phyloP scores from a whole-genome alignment of 176 grass and related monocot genomes.

The Pontederia crassipes region DNA sequence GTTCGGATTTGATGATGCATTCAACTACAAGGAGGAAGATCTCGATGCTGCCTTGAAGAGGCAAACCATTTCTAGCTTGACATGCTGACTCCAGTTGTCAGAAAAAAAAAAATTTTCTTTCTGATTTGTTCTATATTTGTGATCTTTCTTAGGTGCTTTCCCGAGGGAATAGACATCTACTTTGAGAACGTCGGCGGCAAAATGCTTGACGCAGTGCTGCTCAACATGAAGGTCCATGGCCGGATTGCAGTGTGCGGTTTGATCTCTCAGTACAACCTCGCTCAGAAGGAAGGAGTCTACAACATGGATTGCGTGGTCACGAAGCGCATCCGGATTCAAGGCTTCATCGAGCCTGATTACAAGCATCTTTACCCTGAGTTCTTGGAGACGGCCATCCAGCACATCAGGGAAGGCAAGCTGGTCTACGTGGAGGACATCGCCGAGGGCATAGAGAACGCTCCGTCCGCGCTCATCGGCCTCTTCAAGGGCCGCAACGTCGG shows the following conservation, averaged over 20 bases:
- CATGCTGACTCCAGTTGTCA: neutral
- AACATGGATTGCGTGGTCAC: constrained; percentile 27
- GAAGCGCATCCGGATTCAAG: constrained; percentile 46
- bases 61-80: neutral
- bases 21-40: constrained; percentile 69
- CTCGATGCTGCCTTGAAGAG: constrained; percentile 18
- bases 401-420: constrained; percentile 39
- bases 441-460: constrained; percentile 43
- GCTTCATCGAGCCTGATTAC: constrained; percentile 41
- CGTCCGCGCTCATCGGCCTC: constrained; percentile 38
- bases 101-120: neutral
- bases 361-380: constrained; percentile 38
- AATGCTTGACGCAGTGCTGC: constrained; percentile 62
- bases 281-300: constrained; percentile 29
- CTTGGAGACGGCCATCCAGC: constrained; percentile 19
- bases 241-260: constrained; percentile 52
- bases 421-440: constrained; percentile 43
- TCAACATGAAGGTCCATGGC: constrained; percentile 48
- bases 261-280: constrained; percentile 72
- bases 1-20: constrained; percentile 62
- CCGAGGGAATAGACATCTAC: constrained; percentile 79
- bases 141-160: constrained; percentile 32
- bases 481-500: constrained; percentile 54
- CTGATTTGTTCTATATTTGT: neutral
- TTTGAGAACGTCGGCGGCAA: constrained; percentile 73